Conservation (phyloP, 495 filamentous ascomycete genomes). For the Echria macrotheca region DNA sequence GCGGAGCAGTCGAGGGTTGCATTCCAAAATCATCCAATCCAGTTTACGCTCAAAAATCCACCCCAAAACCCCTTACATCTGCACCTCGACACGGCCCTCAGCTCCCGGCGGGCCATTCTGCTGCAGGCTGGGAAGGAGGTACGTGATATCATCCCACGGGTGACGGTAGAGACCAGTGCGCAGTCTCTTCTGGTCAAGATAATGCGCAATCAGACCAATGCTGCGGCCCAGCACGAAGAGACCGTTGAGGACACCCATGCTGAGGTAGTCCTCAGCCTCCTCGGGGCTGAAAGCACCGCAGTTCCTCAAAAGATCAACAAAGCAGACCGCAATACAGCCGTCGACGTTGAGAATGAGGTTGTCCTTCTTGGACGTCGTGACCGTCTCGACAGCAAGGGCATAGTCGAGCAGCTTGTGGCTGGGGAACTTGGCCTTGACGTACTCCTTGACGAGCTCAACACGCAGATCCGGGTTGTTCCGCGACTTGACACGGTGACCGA, state of each 20-base stretch:
- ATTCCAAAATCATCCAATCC: too few species aligned
- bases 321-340: slow-evolving; percentile 96
- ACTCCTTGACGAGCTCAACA: slow-evolving; percentile 99
- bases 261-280: slow-evolving; percentile 77
- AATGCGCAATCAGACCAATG: slow-evolving; percentile 99
- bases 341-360: slow-evolving; percentile 99
- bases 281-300: slow-evolving; percentile 88
- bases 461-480: slow-evolving; percentile 99
- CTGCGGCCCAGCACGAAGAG: slow-evolving; percentile 93
- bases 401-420: slow-evolving; percentile 96
- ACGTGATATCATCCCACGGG: slow-evolving; percentile 98
- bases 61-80: slow-evolving; percentile 24
- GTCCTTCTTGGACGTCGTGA: slow-evolving; percentile 99
- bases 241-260: slow-evolving; percentile 98
- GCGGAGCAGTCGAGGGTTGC: too few species aligned
- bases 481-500: slow-evolving; percentile 98
- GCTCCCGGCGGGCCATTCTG: slow-evolving; percentile 64
- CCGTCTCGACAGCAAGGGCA: slow-evolving; percentile 93
- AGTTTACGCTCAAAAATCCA: too few species aligned
- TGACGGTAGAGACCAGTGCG: slow-evolving; percentile 97
- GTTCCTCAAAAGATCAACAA: slow-evolving; percentile 95
- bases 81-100: slow-evolving; percentile 88
- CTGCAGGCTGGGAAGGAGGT: slow-evolving; percentile 79
- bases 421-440: slow-evolving; percentile 94
- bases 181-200: slow-evolving; percentile 98